Evolutionary conservation across 2,329 filamentous ascomycete genomes (phyloP).

Genomic region (Ophiosphaerella narmari): DNA sequence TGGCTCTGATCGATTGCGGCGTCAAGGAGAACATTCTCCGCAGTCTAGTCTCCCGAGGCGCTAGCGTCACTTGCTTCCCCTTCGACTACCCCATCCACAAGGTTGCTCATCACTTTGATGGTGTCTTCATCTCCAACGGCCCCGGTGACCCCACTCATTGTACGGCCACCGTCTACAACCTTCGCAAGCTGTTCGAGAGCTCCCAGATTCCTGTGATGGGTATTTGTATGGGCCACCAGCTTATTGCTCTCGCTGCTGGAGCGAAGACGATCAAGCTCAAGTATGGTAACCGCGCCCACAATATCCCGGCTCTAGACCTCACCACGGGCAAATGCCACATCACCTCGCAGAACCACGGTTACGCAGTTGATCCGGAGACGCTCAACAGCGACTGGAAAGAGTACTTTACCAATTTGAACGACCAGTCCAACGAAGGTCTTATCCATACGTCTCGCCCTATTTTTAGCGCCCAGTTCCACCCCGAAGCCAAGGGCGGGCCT

Average conservation of each 20-base stretch:
- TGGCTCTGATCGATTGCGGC: slow-evolving; percentile 95
- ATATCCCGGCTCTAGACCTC: slow-evolving; percentile 93
- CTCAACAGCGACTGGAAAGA: slow-evolving; percentile 89
- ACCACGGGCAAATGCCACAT: slow-evolving; percentile 98
- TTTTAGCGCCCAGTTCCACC: slow-evolving; percentile 98
- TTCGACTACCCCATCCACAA: slow-evolving; percentile 98
- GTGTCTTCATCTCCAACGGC: slow-evolving; percentile 98
- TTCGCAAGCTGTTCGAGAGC: slow-evolving; percentile 85
- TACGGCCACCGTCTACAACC: slow-evolving; percentile 90
- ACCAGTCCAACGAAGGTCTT: slow-evolving; percentile 96
- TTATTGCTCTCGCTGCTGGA: slow-evolving; percentile 86
- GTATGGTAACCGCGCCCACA: slow-evolving; percentile 98
- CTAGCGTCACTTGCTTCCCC: slow-evolving; percentile 91
- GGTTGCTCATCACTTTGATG: slow-evolving; percentile 95
- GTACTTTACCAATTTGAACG: slow-evolving; percentile 98
- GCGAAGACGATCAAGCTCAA: slow-evolving; percentile 95
- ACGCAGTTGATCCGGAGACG: slow-evolving; percentile 85
- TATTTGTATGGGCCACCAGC: slow-evolving; percentile 96
- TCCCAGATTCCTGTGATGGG: slow-evolving; percentile 94
- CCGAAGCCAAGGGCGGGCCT: slow-evolving; percentile 95
- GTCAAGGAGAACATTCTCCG: slow-evolving; percentile 99
- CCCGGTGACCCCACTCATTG: slow-evolving; percentile 98
- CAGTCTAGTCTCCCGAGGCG: slow-evolving; percentile 87
- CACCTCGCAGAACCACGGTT: slow-evolving; percentile 97
- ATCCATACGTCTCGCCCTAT: slow-evolving; percentile 96